phyloP scores from a whole-genome alignment of 2,329 filamentous ascomycete species.

The Aspergillus sp. region DNA sequence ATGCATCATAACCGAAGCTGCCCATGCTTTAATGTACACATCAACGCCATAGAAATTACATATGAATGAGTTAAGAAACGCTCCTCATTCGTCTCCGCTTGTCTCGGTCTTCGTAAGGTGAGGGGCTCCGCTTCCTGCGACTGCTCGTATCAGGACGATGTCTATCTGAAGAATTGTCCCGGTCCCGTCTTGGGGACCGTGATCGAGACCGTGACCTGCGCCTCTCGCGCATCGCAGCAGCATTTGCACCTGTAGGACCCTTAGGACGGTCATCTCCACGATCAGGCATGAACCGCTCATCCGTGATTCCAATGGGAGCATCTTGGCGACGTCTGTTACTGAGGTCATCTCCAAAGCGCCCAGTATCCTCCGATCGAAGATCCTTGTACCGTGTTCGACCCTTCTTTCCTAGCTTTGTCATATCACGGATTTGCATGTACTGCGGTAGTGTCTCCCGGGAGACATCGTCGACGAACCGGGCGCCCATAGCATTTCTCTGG shows the following conservation, averaged over 20 bases:
- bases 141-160: conserved; percentile 43
- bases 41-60: conserved; percentile 21
- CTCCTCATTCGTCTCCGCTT: conserved; percentile 41
- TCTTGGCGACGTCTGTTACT: conserved; percentile 28
- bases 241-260: conserved; percentile 48
- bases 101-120: conserved; percentile 43
- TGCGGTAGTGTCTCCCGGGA: conserved; percentile 83
- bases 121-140: conserved; percentile 43
- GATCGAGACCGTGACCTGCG: conserved; percentile 46
- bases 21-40: conserved; percentile 17
- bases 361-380: conserved; percentile 85
- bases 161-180: conserved; percentile 49
- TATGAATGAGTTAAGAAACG: conserved; percentile 20
- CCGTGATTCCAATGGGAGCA: conserved; percentile 39
- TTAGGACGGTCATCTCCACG: conserved; percentile 33
- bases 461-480: conserved; percentile 78
- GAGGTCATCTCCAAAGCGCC: conserved; percentile 64
- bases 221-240: conserved; percentile 41
- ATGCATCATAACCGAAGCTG: conserved; percentile 18
- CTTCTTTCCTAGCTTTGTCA: conserved; percentile 91
- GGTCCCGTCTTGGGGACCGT: conserved; percentile 48
- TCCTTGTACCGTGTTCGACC: conserved; percentile 89
- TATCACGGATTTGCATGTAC: conserved; percentile 88
- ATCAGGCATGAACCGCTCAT: conserved; percentile 50
- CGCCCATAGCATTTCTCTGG: conserved; percentile 81